Percentiles rank a stretch among this genome's conserved stretches.
These are phyloP conservation scores for Diaporthe citriasiana DNA, from an alignment of 2,329 filamentous ascomycete species.

Conservation along the genomic window DNA sequence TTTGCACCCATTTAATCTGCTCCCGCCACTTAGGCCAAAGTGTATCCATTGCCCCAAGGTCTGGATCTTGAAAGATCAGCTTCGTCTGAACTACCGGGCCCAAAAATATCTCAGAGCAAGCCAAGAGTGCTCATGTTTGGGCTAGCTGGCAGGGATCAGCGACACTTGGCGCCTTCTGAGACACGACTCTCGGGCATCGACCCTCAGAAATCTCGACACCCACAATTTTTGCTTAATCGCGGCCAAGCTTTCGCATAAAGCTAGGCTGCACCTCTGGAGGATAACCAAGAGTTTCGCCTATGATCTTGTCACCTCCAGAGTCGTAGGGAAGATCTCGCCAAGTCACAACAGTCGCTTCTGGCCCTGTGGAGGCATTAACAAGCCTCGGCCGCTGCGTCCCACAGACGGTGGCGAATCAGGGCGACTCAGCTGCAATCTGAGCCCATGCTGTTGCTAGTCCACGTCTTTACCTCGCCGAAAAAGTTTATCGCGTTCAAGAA, in stretches of 20 bases:
- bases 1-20: background rate
- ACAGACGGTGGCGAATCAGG: slow-evolving; percentile 9
- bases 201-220: background rate
- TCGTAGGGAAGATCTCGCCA: slow-evolving; percentile 24
- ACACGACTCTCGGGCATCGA: slow-evolving; percentile 9
- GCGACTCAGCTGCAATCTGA: slow-evolving; percentile 3
- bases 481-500: slow-evolving; percentile 7
- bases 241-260: slow-evolving; percentile 33
- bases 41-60: background rate
- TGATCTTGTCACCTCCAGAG: slow-evolving; percentile 18
- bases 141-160: slow-evolving; percentile 27
- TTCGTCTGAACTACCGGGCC: slow-evolving; percentile 21
- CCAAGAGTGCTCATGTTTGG: slow-evolving; percentile 29
- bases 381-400: background rate
- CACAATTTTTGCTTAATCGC: slow-evolving; percentile 22
- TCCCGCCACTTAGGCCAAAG: slow-evolving; percentile 12
- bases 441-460: background rate
- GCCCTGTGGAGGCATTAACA: slow-evolving; percentile 12
- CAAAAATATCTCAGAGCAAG: slow-evolving; percentile 26
- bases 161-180: slow-evolving; percentile 7
- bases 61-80: slow-evolving; percentile 30
- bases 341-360: slow-evolving; percentile 19
- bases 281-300: slow-evolving; percentile 28
- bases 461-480: background rate
- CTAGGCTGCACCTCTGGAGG: slow-evolving; percentile 17